phyloP scores from a whole-genome alignment of 257 asterid species.

The Coffea canephora region DNA sequence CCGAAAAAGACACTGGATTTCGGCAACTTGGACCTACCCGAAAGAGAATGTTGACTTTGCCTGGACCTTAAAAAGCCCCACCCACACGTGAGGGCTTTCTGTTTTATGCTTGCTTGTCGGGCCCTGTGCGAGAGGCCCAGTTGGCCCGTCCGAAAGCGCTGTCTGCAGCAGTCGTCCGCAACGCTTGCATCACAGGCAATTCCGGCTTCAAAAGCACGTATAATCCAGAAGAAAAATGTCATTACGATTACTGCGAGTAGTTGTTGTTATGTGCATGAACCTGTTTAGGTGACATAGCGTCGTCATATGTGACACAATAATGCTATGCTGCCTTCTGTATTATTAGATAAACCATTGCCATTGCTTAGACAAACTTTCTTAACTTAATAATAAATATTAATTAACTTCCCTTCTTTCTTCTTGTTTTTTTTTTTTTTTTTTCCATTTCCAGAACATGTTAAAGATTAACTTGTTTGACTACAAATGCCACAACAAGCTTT shows the following conservation, averaged over 20 bases:
- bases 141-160: constrained; percentile 20
- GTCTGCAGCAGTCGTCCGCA: constrained; percentile 9
- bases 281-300: neutral
- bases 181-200: constrained; percentile 7
- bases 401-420: no score
- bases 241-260: neutral
- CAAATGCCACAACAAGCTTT: neutral
- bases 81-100: constrained; percentile 50
- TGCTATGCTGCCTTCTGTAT: neutral
- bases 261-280: neutral
- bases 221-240: neutral
- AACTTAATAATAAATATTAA: neutral
- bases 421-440: no score
- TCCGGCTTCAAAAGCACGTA: constrained; percentile 3
- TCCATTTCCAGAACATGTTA: no score
- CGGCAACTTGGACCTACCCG: constrained; percentile 23
- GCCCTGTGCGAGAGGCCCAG: constrained; percentile 29
- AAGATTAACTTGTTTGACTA: neutral
- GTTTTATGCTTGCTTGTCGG: constrained; percentile 39
- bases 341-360: neutral
- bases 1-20: constrained; percentile 24
- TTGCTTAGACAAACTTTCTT: neutral
- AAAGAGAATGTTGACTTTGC: constrained; percentile 37
- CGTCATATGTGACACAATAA: constrained; percentile 3
- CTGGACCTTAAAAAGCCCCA: constrained; percentile 32